phyloP scores from a whole-genome alignment of 192 early-diverging fungal genomes.

The Piromyces sp. region DNA sequence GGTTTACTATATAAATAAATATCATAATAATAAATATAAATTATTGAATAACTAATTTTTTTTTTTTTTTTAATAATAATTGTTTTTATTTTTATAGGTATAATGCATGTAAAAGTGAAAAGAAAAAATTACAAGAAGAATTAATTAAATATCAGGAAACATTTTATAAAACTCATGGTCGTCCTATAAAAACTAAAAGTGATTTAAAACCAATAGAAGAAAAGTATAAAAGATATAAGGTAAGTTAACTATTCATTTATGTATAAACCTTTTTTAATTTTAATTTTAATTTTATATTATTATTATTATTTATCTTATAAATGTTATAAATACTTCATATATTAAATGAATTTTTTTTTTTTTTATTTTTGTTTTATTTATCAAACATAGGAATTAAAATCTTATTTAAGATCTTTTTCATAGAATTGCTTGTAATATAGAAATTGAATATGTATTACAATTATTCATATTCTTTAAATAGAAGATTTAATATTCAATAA shows the following conservation, averaged over 20 bases:
- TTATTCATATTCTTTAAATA: too few relatives aligned
- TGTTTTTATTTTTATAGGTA: neutral
- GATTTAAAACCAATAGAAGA: neutral
- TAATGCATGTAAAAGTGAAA: neutral
- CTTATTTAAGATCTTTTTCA: neutral
- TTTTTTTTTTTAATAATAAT: neutral
- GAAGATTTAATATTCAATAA: too few relatives aligned
- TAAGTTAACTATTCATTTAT: too few relatives aligned
- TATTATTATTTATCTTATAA: too few relatives aligned
- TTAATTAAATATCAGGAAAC: neutral
- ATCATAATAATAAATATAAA: neutral
- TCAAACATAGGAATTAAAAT: neutral
- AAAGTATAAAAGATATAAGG: neutral
- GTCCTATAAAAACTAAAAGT: neutral
- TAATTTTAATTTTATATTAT: too few relatives aligned
- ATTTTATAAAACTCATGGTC: neutral
- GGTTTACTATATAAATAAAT: too few relatives aligned
- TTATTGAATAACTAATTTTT: neutral
- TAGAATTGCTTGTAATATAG: too few relatives aligned
- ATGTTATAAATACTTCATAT: too few relatives aligned
- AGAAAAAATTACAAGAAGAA: neutral
- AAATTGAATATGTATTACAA: too few relatives aligned
- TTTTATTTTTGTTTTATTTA: too few relatives aligned
- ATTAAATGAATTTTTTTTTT: too few relatives aligned
- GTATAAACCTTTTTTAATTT: too few relatives aligned